Conservation (phyloP, 257 asterid species). For the Verbascum thapsus region DNA sequence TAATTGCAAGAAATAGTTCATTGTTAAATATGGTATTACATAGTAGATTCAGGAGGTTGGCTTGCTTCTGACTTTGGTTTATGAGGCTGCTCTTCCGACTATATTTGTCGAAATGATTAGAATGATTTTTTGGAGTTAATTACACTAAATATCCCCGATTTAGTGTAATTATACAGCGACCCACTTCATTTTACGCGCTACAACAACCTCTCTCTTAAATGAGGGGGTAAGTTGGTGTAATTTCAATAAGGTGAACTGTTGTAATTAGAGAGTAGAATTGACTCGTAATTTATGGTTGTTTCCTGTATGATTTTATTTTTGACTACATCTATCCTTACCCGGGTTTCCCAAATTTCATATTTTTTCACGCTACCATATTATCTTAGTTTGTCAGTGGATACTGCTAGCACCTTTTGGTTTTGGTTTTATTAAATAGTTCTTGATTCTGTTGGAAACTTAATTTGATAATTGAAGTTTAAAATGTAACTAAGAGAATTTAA, state of each 20-base stretch:
- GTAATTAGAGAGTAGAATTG: not conserved
- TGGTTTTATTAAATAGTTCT: not conserved
- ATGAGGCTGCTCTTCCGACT: constrained; percentile 15
- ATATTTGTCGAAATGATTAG: constrained; percentile 12
- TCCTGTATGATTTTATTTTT: not conserved
- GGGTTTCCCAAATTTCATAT: no score
- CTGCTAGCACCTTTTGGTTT: not conserved
- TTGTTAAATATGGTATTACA: constrained; percentile 1
- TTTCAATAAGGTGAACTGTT: constrained; percentile 19
- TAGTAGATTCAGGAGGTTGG: constrained; percentile 19
- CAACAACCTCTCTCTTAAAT: no score
- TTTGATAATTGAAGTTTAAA: not conserved
- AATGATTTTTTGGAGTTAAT: not conserved
- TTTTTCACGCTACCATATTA: no score
- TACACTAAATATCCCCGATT: no score
- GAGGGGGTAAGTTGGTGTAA: no score
- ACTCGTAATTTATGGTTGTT: not conserved
- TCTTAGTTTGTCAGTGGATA: no score
- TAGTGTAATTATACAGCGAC: no score
- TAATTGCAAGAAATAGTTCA: constrained; percentile 23
- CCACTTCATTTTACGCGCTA: no score
- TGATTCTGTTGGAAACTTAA: not conserved
- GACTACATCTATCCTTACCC: no score
- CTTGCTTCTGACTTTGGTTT: constrained; percentile 26
- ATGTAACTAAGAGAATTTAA: not conserved